phyloP scores from a whole-genome alignment of 1,284 basidiomycete species.

The Abortiporus biennis region DNA sequence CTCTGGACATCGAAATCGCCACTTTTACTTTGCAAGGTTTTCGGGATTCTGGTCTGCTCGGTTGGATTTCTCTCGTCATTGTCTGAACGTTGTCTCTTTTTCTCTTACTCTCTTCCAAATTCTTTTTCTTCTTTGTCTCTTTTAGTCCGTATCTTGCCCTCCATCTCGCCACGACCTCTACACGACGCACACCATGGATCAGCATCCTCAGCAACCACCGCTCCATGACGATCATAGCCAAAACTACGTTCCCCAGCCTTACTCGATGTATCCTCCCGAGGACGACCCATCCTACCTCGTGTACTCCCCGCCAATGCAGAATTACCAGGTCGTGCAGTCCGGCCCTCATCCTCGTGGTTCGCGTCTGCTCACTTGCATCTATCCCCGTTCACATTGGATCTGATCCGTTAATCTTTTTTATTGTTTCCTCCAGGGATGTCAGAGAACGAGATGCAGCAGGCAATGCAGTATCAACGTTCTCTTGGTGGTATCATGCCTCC shows the following conservation, averaged over 20 bases:
- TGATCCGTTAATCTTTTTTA: slow-evolving; percentile 30
- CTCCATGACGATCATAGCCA: slow-evolving; percentile 34
- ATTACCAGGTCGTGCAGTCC: slow-evolving; percentile 36
- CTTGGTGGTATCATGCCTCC: slow-evolving; percentile 21
- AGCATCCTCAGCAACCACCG: slow-evolving; percentile 30
- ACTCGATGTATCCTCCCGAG: slow-evolving; percentile 32
- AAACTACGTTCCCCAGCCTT: slow-evolving; percentile 29
- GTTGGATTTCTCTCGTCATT: no score
- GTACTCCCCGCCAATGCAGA: slow-evolving; percentile 32
- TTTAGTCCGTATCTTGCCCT: slow-evolving; percentile 15
- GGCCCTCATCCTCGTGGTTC: slow-evolving; percentile 50
- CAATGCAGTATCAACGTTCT: slow-evolving; percentile 25
- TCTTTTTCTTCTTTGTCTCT: slow-evolving; percentile 1
- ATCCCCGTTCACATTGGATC: slow-evolving; percentile 28
- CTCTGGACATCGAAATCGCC: no score
- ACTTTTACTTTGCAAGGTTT: no score
- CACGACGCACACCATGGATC: slow-evolving; percentile 34
- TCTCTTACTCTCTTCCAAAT: not conserved
- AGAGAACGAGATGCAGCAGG: slow-evolving; percentile 39
- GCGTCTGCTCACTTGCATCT: slow-evolving; percentile 28
- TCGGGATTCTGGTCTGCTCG: no score
- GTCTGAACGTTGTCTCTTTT: not conserved
- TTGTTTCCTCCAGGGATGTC: slow-evolving; percentile 38
- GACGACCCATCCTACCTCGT: slow-evolving; percentile 36
- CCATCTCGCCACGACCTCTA: slow-evolving; percentile 18